Evolutionary conservation across 345 rosid species (phyloP).

Genomic region (Kandelia obovata): DNA sequence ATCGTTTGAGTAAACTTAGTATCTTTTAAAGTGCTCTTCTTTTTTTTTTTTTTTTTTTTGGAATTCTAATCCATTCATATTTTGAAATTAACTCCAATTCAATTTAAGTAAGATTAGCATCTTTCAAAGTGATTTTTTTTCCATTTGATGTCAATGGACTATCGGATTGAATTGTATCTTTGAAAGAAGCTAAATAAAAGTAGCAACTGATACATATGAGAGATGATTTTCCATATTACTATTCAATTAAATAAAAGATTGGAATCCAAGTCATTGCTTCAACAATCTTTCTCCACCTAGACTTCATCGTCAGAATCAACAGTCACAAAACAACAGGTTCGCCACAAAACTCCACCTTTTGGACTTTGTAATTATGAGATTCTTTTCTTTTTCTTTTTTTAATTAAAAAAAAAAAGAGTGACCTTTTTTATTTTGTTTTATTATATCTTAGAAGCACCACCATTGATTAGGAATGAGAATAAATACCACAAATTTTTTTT

Average conservation of each 20-base stretch:
- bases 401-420: slow-evolving; percentile 11
- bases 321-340: slow-evolving; percentile 61
- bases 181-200: slow-evolving; percentile 5
- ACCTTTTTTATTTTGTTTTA: background rate
- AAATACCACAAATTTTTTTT: slow-evolving; percentile 35
- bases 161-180: slow-evolving; percentile 12
- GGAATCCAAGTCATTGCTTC: slow-evolving; percentile 45
- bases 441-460: slow-evolving; percentile 42
- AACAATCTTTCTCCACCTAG: slow-evolving; percentile 8
- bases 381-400: slow-evolving; percentile 12
- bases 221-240: background rate
- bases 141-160: background rate
- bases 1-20: no score
- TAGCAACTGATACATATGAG: background rate
- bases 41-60: no score
- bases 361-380: slow-evolving; percentile 66
- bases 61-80: no score
- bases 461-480: slow-evolving; percentile 48
- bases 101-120: slow-evolving; percentile 5
- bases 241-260: background rate
- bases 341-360: slow-evolving; percentile 62
- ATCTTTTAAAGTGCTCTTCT: no score
- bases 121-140: background rate
- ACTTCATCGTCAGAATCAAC: slow-evolving; percentile 33
- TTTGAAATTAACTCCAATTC: no score